phyloP scores from a whole-genome alignment of 331 rosid genomes.

The Malus hybrid region DNA sequence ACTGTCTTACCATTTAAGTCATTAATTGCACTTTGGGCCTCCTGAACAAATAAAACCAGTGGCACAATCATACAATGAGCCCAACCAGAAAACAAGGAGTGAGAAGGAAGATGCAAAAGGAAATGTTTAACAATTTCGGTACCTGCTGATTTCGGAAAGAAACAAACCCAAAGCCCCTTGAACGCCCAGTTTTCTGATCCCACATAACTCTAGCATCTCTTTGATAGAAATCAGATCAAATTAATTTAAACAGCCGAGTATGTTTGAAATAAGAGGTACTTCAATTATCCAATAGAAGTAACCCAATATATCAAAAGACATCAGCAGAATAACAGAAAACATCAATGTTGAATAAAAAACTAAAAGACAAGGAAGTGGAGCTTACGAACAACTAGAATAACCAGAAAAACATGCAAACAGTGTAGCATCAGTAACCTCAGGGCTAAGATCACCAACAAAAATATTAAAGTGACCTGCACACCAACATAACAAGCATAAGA shows the following conservation, averaged over 20 bases:
- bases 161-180: slow-evolving; percentile 95
- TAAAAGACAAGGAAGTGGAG: not conserved
- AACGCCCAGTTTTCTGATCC: slow-evolving; percentile 93
- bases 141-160: slow-evolving; percentile 86
- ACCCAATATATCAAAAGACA: not conserved
- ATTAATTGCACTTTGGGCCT: slow-evolving; percentile 90
- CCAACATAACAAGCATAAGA: slow-evolving; percentile 1
- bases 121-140: slow-evolving; percentile 1
- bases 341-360: not conserved
- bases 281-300: not conserved
- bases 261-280: not conserved
- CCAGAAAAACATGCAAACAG: slow-evolving; percentile 80
- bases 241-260: not conserved
- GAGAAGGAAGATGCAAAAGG: not conserved
- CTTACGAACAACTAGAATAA: slow-evolving; percentile 87
- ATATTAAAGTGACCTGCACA: slow-evolving; percentile 74
- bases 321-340: slow-evolving; percentile 2
- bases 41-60: slow-evolving; percentile 42
- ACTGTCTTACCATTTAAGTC: slow-evolving; percentile 65
- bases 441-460: slow-evolving; percentile 96
- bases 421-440: slow-evolving; percentile 94
- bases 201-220: slow-evolving; percentile 99
- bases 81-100: not conserved
- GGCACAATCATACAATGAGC: slow-evolving; percentile 7
- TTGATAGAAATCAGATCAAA: slow-evolving; percentile 11